A percentile compares a stretch with the other conserved stretches of the same genome.
These are phyloP conservation scores for Vitis hybrid DNA, from an alignment of 177 flowering plant genomes.

Conservation along the genomic window DNA sequence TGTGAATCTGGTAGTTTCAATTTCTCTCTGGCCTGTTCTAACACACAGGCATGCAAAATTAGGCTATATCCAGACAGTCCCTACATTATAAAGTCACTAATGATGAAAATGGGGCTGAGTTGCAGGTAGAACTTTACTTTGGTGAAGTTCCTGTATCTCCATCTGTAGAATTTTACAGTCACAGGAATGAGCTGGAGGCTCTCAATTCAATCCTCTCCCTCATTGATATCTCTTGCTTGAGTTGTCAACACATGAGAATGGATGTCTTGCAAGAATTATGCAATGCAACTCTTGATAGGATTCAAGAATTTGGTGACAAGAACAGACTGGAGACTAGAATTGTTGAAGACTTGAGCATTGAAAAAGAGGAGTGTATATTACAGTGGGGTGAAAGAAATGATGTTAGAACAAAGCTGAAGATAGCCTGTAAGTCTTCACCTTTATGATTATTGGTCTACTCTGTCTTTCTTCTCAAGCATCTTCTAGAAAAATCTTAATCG, in stretches of 20 bases:
- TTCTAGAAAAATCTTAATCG: not conserved
- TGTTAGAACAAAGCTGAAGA: constrained; percentile 55
- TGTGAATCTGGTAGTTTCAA: not conserved
- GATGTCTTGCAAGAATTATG: constrained; percentile 38
- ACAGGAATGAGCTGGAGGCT: constrained; percentile 79
- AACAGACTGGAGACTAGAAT: constrained; percentile 23
- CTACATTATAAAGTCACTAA: not conserved
- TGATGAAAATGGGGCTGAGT: constrained; percentile 9
- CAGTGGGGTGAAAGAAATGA: constrained; percentile 75
- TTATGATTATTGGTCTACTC: constrained; percentile 8
- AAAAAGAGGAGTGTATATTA: constrained; percentile 44
- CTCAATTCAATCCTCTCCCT: constrained; percentile 56
- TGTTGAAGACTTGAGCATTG: constrained; percentile 32
- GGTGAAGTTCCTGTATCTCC: constrained; percentile 32
- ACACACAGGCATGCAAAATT: not conserved
- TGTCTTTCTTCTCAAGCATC: not conserved
- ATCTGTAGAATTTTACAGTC: constrained; percentile 40
- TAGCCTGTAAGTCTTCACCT: constrained; percentile 58
- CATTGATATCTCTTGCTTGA: constrained; percentile 27
- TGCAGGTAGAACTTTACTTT: constrained; percentile 87
- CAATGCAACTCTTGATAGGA: constrained; percentile 30
- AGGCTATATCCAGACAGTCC: not conserved
- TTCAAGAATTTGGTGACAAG: constrained; percentile 47
- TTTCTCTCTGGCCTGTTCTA: not conserved
- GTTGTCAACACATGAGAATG: constrained; percentile 12